These are phyloP conservation scores for Dactylonectria macrodidyma DNA, from an alignment of 2,329 filamentous ascomycete genomes.

Conservation along the genomic window DNA sequence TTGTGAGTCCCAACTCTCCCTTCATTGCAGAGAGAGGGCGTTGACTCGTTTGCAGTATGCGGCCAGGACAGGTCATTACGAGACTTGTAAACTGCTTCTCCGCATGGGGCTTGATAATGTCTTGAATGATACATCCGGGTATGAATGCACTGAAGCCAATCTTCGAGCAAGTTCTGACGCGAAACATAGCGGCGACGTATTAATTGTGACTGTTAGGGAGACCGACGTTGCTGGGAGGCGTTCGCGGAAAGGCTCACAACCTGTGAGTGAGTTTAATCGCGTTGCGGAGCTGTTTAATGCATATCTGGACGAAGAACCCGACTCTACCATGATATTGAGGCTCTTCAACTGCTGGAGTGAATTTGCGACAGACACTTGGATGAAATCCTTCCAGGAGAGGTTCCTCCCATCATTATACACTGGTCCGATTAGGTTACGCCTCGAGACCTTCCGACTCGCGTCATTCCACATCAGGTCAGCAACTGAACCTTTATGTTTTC, in stretches of 20 bases:
- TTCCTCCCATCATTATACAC: conserved; percentile 40
- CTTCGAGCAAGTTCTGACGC: not conserved
- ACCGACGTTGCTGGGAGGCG: not conserved
- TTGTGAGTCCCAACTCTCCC: conserved; percentile 25
- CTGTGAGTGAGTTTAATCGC: not conserved
- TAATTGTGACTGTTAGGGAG: conserved; percentile 1
- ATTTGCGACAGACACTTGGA: conserved; percentile 17
- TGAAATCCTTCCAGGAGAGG: conserved; percentile 28
- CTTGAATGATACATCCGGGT: not conserved
- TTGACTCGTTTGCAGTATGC: conserved; percentile 35
- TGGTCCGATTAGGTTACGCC: conserved; percentile 24
- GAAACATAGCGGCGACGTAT: conserved; percentile 8
- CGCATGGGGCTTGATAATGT: conserved; percentile 32
- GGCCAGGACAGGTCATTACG: conserved; percentile 4
- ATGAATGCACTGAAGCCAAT: not conserved
- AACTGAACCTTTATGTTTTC: not conserved
- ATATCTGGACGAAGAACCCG: conserved; percentile 39
- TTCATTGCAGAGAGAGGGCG: not conserved
- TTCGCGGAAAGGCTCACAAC: not conserved
- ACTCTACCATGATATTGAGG: conserved; percentile 26
- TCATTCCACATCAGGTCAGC: conserved; percentile 27
- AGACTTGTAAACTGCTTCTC: conserved; percentile 35
- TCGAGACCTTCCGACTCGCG: conserved; percentile 43
- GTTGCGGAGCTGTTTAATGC: conserved; percentile 39
- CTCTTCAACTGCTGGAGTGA: conserved; percentile 37